Base-by-base conservation (phyloP, 306 rosid genomes). In the Trifolium repens region DNA sequence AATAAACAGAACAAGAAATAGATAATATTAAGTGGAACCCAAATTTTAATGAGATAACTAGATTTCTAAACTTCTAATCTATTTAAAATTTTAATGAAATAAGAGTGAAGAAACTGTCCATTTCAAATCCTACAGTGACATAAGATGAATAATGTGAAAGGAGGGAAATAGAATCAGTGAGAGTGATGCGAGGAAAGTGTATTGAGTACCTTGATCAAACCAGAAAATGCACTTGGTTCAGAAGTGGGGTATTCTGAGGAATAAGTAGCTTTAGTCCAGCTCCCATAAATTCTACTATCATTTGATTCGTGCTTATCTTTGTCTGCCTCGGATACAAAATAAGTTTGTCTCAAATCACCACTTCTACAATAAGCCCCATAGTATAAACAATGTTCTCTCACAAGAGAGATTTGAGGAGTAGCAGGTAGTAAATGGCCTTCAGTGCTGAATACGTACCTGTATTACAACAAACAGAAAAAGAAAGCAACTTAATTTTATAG, bases 351-450 rank as follows among this genome's bases (percentile, higher is more conserved):
- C 22, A 17, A 37, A 60, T 85, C 80, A 50, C 80, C 79, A 76
- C 74, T 85, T 78, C 83, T 87, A 86, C 98, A 94, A 81, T 85
- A 94, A 58, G 96, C 85, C 67, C 96, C 97, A 72, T 84, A 63
- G 85, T 90, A 94, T 27, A 88, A 86, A 80, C 98, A 94, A 84
- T 82, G 96, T 77, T 94, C 97, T 67, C 77, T 89, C 69, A 68
- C 88, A 32, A 90, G 82, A 76, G 97, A 85, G 80, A 94, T 90
- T 72, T 91, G 94, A 78, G 96, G 96, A 80, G 98, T 90, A 69
- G 88, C 89, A 58, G 98, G 98, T 60, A 94, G 67, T 78, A 94
- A 75, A 89, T 94, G 98, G 77, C 98, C 98, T 87, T 94, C 98
- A 8, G 98, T 94, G 82, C 91, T 94, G 86, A 94, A 91, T 55